Conservation (phyloP, 257 asterid species). For the Solanum medicagineum region DNA sequence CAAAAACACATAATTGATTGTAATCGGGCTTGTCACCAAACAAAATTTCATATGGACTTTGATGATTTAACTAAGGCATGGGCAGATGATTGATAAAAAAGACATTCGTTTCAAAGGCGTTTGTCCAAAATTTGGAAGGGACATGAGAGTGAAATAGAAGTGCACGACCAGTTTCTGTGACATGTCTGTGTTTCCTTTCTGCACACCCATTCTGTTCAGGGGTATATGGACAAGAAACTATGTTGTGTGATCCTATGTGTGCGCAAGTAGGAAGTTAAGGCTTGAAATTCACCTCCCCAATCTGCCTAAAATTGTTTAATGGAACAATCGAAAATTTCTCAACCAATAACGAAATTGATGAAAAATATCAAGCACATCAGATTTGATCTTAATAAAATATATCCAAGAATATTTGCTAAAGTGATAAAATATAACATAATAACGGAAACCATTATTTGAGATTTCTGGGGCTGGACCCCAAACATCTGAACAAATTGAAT, state of each 20-base stretch:
- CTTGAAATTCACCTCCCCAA: background rate
- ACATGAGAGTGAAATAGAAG: background rate
- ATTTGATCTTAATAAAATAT: background rate
- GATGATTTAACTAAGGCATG: background rate
- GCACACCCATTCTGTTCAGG: background rate
- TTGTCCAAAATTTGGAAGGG: background rate
- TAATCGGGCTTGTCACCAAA: background rate
- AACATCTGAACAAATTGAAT: background rate
- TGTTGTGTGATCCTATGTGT: background rate
- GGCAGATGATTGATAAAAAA: background rate
- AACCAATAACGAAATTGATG: background rate
- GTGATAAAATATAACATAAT: background rate
- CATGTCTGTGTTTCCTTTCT: background rate
- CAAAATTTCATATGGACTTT: background rate
- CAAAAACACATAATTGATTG: background rate
- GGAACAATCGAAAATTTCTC: background rate
- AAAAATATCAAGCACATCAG: background rate
- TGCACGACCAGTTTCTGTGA: background rate
- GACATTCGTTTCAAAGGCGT: background rate
- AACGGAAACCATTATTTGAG: background rate
- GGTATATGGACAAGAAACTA: background rate
- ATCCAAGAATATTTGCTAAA: background rate
- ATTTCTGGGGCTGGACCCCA: background rate
- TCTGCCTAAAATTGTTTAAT: background rate
- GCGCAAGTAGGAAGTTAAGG: background rate